Base-by-base conservation (phyloP, 2,329 filamentous ascomycete species). In the Hypomyces perniciosus region DNA sequence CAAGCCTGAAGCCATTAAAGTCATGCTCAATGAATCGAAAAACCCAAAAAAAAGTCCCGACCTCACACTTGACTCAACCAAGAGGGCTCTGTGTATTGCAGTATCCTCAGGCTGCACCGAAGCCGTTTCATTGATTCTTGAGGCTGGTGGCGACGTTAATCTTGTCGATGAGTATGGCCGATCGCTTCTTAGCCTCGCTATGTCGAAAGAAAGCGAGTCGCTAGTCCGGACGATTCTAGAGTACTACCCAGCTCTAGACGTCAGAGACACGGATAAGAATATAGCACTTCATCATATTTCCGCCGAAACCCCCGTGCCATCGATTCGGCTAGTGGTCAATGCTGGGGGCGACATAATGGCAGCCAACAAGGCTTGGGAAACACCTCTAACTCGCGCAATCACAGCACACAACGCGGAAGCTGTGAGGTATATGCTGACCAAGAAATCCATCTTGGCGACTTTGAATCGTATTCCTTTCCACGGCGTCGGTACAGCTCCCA, bases 1-100 rank as follows among this genome's bases (percentile, higher is more conserved):
- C 10, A n/a, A 34, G n/a, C 8, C 29, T 10, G 28, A 20, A 34
- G 30, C 12, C 20, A 1, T 42, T 39, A 26, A 12, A 48, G 6
- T 42, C 12, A 48, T 48, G 28, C 46, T 48, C 8, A 40, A 33
- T n/a, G 44, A 46, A 8, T 40, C 44, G 4, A 46, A 39, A 30
- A 27, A 20, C 34, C n/a, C n/a, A n/a, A n/a, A n/a, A n/a, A n/a
- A n/a, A n/a, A 40, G 39, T 26, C 44, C 44, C 20, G 35, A 46
- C 28, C n/a, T 39, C 6, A 38, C 44, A 39, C 27, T 39, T 1
- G 6, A 7, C 8, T 40, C 35, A 39, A 46, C 2, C 5, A 4
- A 30, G 6, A 9, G 8, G 5, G 44, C 44, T 9, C 12, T 48
- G 27, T 10, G 5, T 1, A 2, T 2, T 29, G 46, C 46, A 20